Evolutionary conservation across 352 stramenopile species (phyloP).

Genomic region (Phytophthora sp.): DNA sequence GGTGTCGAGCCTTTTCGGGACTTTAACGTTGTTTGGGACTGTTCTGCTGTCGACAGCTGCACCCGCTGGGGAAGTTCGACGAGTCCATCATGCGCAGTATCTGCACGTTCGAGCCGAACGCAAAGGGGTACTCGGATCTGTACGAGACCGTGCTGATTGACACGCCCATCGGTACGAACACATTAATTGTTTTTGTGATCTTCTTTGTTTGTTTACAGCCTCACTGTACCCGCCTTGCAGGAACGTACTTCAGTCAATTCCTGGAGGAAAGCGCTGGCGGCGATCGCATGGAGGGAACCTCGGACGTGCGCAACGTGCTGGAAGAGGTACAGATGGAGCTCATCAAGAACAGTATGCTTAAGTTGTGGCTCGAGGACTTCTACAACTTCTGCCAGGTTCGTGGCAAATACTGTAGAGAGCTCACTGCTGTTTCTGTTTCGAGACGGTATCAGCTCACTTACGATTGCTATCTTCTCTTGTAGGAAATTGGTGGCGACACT

Average conservation of each 20-base stretch:
- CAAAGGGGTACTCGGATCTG: conserved; percentile 98
- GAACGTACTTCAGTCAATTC: conserved; percentile 98
- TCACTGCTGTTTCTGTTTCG: no score
- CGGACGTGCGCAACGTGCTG: conserved; percentile 95
- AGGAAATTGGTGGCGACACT: conserved; percentile 96
- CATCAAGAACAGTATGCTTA: conserved; percentile 99
- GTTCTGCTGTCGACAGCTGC: conserved; percentile 75
- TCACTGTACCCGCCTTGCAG: conserved; percentile 38
- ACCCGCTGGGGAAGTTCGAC: conserved; percentile 99
- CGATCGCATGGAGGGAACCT: conserved; percentile 84
- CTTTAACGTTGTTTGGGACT: neutral
- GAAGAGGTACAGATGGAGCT: conserved; percentile 99
- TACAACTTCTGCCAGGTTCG: conserved; percentile 93
- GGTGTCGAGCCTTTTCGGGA: no score
- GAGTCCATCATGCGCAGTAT: conserved; percentile 99
- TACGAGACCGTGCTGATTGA: conserved; percentile 99
- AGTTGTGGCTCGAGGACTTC: conserved; percentile 96
- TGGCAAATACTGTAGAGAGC: no score
- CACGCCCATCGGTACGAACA: conserved; percentile 93
- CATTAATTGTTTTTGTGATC: neutral
- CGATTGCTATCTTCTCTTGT: no score
- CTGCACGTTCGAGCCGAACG: conserved; percentile 96
- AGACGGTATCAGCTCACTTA: no score
- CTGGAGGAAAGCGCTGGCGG: conserved; percentile 93
- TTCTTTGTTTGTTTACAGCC: neutral